Base-by-base conservation (phyloP, 495 filamentous ascomycete species). In the Podospora fimiseda region DNA sequence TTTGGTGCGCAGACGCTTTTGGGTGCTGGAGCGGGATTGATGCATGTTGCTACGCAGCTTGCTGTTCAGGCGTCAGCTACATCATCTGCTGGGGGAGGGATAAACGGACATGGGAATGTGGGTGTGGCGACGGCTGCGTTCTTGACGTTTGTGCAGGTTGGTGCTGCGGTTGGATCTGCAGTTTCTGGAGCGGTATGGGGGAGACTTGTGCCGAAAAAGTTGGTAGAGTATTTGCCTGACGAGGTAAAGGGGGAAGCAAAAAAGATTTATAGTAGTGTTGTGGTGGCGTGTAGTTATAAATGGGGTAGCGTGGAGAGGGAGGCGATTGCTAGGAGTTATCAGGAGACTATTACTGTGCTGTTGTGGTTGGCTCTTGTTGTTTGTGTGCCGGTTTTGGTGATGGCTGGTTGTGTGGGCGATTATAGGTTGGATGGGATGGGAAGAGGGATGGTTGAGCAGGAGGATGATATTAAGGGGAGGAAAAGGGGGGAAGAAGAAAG, bases 1-100 rank as follows among this genome's bases (percentile, higher is more conserved):
- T 72, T 87, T 63, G 82, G 82, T 69, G 80, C 78, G 43, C 85
- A 89, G 65, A 83, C 86, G 50, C 79, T 80, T 68, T 83, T 89
- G 46, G 83, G 85, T 16, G 80, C 88, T 52, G 76, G 76, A 14
- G 85, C 82, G 0, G 74, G 75, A 0, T 60, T 71, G 19, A 59
- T 77, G 43, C 77, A 85, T 45, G 76, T 87, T 46, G 67, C 70
- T 16, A 77, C 78, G 24, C 78, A 88, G 57, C 74, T 87, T 5
- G 77, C 80, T 14, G 71, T 84, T 20, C 79, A 87, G 61, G 79
- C 82, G 1, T 50, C 44, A 58, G 50, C 3, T 33, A 5, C 40
- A 53, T 15, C 33, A 18, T 15, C 23, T 18, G 20, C n/a, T n/a
- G n/a, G n/a, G n/a, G n/a, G n/a, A 9, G 15, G 18, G 14, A 14